These are phyloP conservation scores for Aspergillus ibericus DNA, from an alignment of 2,329 filamentous ascomycete genomes.

Conservation along the genomic window DNA sequence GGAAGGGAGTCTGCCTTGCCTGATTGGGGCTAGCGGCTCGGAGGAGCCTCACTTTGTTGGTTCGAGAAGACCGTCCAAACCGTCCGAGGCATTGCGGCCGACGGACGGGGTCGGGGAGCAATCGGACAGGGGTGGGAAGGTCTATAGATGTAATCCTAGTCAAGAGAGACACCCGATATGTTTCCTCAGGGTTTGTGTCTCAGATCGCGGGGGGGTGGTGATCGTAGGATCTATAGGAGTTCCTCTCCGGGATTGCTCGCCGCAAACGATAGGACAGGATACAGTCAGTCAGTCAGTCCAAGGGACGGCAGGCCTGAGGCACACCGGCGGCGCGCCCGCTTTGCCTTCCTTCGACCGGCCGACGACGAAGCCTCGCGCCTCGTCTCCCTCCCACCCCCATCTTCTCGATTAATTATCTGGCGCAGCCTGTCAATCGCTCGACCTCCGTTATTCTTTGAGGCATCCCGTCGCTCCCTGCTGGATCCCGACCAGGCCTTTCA, in stretches of 20 bases:
- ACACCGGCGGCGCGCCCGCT: background rate
- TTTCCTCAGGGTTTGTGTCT: no score
- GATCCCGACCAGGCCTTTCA: background rate
- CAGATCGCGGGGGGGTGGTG: no score
- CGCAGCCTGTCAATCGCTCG: constrained; percentile 3
- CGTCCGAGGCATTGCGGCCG: constrained; percentile 8
- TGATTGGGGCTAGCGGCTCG: constrained; percentile 21
- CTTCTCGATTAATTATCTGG: constrained; percentile 10
- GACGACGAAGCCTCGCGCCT: constrained; percentile 2
- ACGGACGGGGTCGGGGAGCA: background rate
- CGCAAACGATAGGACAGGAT: constrained; percentile 20
- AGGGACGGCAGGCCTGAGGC: constrained; percentile 15
- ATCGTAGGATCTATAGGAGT: background rate
- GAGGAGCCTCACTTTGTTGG: constrained; percentile 22
- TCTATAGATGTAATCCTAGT: background rate
- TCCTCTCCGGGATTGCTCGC: constrained; percentile 3
- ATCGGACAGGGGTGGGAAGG: background rate
- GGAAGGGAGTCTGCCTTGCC: constrained; percentile 23
- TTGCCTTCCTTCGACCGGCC: background rate
- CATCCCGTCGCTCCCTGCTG: background rate
- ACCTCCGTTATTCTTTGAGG: background rate
- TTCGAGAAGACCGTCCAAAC: background rate
- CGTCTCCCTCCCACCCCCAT: constrained; percentile 19
- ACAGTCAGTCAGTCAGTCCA: background rate
- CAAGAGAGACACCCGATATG: no score